Evolutionary conservation across 305 asterid species (phyloP), one percentile per base, ranked within the genome.

Genomic region (Ajuga reptans): DNA sequence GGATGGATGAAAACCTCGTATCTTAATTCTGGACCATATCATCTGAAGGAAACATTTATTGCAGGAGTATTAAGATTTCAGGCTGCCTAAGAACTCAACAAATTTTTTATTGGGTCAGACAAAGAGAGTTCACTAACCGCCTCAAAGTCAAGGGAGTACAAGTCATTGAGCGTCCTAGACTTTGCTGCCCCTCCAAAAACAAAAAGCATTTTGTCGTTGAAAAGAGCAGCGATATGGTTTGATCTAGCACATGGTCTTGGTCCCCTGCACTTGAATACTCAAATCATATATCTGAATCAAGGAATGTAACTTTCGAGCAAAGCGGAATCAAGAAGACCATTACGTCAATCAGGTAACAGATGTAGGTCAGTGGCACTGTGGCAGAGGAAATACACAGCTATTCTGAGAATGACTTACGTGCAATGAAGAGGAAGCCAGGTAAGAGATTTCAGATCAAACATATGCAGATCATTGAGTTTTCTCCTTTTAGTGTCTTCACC

Each of bases 391-490:
- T 66, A 64, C 4, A 69, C 27, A 65, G 73, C 31, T 37, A 27
- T 39, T 55, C 43, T 6, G 36, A 43, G 41, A 50, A 56, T 16
- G 15, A 79, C 97, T 83, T 78, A 94, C 99, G 89, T 91, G 99
- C 99, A 94, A 82, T 85, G 91, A 79, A 94, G 98, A 49, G 99
- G 99, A 60, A 94, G 96, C 99, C 99, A 94, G 43, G 93, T 91
- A 50, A 85, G 85, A 77, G 99, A 91, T 79, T 91, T 91, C 52
- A 94, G 85, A 80, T 94, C 97, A 83, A 94, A 94, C 97, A 89
- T 94, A 75, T 94, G 96, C 56, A 94, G 82, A 79, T 94, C 99
- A 70, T 91, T 94, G 67, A 91, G 88, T 77, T 94, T 94, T 80
- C 91, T 85, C 78, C 86, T 84, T 77, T 79, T 91, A 66, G 76